These are phyloP conservation scores for Coemansia sp. DNA, from an alignment of 192 early-diverging fungal species.

Conservation along the genomic window DNA sequence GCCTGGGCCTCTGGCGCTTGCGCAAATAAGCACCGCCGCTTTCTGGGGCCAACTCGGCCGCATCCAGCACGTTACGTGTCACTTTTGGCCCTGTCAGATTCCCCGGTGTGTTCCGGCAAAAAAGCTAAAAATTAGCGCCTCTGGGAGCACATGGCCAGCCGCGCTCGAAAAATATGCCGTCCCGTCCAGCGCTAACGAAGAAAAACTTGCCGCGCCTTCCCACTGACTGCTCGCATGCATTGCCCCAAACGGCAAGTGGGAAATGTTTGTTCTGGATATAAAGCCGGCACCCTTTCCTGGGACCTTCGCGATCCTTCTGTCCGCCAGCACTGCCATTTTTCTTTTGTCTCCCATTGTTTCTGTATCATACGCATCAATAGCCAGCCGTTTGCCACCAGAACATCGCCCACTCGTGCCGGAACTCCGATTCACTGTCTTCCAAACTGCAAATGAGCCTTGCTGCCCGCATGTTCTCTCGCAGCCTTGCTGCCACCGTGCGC, in stretches of 20 bases:
- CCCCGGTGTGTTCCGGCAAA: no score
- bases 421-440: background rate
- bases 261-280: constrained; percentile 1
- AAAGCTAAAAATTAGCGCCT: background rate
- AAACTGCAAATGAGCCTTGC: constrained; percentile 29
- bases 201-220: constrained; percentile 11
- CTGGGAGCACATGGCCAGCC: background rate
- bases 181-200: background rate
- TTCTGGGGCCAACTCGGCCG: no score
- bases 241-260: constrained; percentile 4
- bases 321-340: background rate
- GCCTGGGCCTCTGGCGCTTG: constrained; percentile 10
- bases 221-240: background rate
- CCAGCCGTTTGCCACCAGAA: background rate
- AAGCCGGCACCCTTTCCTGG: background rate
- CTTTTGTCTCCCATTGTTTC: background rate
- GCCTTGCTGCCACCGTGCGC: constrained; percentile 10
- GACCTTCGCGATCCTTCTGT: background rate
- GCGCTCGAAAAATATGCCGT: background rate
- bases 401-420: background rate
- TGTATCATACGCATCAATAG: background rate
- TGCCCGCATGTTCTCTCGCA: constrained; percentile 19
- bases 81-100: no score
- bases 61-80: no score
- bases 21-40: no score